Evolutionary conservation across 2,329 filamentous ascomycete genomes (phyloP), one percentile per base, ranked within the genome.

Genomic region (Bisporella sp.): DNA sequence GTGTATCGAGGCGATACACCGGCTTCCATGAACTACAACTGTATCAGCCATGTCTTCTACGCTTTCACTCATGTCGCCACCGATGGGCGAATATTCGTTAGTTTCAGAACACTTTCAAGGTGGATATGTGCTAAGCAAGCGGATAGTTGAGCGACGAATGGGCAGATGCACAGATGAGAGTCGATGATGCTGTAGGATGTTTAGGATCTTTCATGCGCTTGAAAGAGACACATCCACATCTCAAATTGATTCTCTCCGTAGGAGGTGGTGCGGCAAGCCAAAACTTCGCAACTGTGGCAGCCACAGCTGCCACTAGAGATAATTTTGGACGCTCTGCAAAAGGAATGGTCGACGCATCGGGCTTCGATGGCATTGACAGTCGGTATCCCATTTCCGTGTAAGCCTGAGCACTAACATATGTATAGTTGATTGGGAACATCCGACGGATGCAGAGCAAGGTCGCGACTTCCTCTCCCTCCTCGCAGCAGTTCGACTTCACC

Each of bases 341-440:
- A 53, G 77, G 74, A 3, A 69, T 93, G 43, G 79, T 91, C 11
- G 79, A 88, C 54, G 78, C 82, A 29, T 89, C 84, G 46, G 82
- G 81, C 1, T 74, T 89, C 7, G 83, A 89, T 62, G 85, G 85
- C 29, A 84, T 93, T 56, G 88, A 93, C 65, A 82, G 87, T 91
- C 71, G 66, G 78, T 61, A 30, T 8, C 21, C 21, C 21, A 21
- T 21, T 21, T 21, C 21, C 21, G 21, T 21, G 21, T 21, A 21
- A 21, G 21, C 21, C 21, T 21, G 21, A 21, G 21, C 21, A 21
- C 21, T 21, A 21, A 21, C 21, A 21, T 21, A 21, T 21, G 3
- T 21, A 21, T 43, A 92, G 87, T 93, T 64, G 84, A 87, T 61
- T 93, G 88, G 88, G 83, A 89, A 64, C 86, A 89, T 59, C 87